phyloP scores from a whole-genome alignment of 164 flowering plant species.

The Magnolia changhungtana region DNA sequence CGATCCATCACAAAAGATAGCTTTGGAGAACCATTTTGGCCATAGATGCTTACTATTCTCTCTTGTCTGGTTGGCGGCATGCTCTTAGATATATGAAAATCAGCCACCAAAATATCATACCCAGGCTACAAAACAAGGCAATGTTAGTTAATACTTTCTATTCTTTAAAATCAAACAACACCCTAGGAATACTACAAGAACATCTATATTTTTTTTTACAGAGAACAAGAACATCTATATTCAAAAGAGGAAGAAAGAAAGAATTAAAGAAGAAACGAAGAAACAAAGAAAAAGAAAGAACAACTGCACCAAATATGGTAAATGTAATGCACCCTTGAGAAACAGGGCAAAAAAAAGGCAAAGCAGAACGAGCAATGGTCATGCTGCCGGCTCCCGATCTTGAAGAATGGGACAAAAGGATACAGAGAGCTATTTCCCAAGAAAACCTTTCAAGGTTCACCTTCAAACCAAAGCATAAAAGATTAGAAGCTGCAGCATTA shows the following conservation, averaged over 20 bases:
- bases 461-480: background rate
- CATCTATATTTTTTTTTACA: background rate
- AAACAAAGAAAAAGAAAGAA: background rate
- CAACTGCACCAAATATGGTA: too few relatives aligned
- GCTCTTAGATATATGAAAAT: slow-evolving; percentile 52
- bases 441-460: background rate
- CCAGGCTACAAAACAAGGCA: slow-evolving; percentile 48
- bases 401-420: background rate
- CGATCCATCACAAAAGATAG: background rate
- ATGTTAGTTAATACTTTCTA: background rate
- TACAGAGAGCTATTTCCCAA: background rate
- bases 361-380: background rate
- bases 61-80: slow-evolving; percentile 29
- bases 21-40: background rate
- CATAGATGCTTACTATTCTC: slow-evolving; percentile 48
- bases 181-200: background rate
- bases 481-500: background rate
- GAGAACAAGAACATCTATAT: background rate
- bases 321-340: background rate
- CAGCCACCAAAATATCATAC: slow-evolving; percentile 42
- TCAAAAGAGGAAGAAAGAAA: background rate
- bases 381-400: background rate
- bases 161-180: background rate
- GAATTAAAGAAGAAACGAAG: background rate
- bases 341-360: background rate